These are phyloP conservation scores for Chaetomiaceae sp. DNA, from an alignment of 2,329 filamentous ascomycete species.

Conservation along the genomic window DNA sequence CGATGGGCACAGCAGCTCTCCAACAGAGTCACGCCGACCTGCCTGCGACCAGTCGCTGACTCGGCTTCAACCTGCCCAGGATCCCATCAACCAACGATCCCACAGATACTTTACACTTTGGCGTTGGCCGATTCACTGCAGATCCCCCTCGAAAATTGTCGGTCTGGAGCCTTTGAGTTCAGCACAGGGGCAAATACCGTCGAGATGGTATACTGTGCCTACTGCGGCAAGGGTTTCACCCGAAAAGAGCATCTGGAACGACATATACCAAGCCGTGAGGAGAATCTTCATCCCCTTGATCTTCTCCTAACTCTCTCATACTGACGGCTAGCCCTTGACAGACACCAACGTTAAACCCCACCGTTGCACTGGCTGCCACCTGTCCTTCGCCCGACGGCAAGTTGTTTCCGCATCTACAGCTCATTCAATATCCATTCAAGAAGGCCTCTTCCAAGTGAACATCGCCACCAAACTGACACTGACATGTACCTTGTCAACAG, in stretches of 20 bases:
- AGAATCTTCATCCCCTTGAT: background rate
- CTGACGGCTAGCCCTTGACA: conserved; percentile 23
- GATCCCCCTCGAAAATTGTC: too few relatives aligned
- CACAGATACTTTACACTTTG: too few relatives aligned
- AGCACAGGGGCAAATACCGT: background rate
- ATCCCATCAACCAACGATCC: too few relatives aligned
- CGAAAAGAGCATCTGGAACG: conserved; percentile 52
- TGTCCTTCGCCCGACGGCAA: conserved; percentile 46
- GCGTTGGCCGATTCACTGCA: too few relatives aligned
- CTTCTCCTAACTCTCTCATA: background rate
- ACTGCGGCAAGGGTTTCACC: conserved; percentile 50
- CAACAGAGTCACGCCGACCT: too few relatives aligned
- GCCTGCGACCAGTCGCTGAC: too few relatives aligned
- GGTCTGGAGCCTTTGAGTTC: background rate
- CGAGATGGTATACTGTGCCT: conserved; percentile 40
- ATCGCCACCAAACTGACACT: conserved; percentile 9
- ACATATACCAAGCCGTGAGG: conserved; percentile 47
- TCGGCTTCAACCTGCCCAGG: too few relatives aligned
- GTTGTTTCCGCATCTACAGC: conserved; percentile 10
- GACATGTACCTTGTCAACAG: conserved; percentile 26
- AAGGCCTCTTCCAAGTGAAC: too few relatives aligned
- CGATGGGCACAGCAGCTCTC: too few relatives aligned
- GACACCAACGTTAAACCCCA: conserved; percentile 52
- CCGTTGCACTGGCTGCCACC: conserved; percentile 42
- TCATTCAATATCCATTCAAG: too few relatives aligned